phyloP scores from a whole-genome alignment of 2,329 filamentous ascomycete species.

The Fusarium ramigenum region DNA sequence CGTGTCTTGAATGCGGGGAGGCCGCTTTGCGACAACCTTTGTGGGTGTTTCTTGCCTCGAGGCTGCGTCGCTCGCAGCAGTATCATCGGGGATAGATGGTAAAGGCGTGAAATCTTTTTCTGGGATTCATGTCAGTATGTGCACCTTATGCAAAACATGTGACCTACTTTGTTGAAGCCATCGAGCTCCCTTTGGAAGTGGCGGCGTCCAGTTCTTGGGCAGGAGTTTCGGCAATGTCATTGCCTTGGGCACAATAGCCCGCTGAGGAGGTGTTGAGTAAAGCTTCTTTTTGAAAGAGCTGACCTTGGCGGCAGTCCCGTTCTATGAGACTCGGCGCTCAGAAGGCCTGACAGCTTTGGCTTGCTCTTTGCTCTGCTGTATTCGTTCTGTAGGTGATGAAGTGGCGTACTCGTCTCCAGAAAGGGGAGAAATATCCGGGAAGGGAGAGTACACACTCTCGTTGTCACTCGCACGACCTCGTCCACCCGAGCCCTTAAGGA shows the following conservation, averaged over 20 bases:
- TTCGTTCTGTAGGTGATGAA: conserved; percentile 29
- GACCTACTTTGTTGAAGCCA: conserved; percentile 34
- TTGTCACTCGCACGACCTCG: neutral
- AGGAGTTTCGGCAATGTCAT: neutral
- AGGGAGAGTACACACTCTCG: neutral
- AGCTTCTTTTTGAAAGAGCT: neutral
- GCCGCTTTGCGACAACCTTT: neutral
- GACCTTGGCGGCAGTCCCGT: neutral
- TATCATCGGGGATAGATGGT: neutral
- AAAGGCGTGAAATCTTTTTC: conserved; percentile 14
- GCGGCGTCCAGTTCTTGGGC: conserved; percentile 3
- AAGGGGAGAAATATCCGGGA: conserved; percentile 3
- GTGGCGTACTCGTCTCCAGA: neutral
- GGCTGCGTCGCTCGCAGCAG: neutral
- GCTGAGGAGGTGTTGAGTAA: neutral
- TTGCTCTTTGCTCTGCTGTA: conserved; percentile 23
- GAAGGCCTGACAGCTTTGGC: conserved; percentile 17
- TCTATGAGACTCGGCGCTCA: conserved; percentile 1
- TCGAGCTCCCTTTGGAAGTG: neutral
- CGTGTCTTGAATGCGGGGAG: neutral
- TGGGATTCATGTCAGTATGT: conserved; percentile 17
- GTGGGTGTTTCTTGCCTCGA: conserved; percentile 17
- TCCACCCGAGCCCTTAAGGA: conserved; percentile 24
- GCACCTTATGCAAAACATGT: too few species aligned
- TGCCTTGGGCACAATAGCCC: neutral